These are phyloP conservation scores for Picochlorum costavermella DNA, from an alignment of 139 green algal genomes.

Conservation along the genomic window DNA sequence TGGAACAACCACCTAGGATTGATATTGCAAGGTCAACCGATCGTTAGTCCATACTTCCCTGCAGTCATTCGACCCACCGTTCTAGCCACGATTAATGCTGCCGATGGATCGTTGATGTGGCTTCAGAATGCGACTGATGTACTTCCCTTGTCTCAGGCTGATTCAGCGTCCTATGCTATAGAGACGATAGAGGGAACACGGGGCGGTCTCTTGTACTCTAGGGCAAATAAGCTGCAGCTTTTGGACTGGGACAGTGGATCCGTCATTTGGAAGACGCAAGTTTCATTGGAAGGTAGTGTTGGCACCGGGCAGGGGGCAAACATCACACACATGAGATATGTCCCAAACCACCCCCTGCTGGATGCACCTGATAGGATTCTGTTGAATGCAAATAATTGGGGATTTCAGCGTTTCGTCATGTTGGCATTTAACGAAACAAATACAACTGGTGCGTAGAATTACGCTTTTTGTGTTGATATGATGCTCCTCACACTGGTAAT, in stretches of 20 bases:
- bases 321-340: conserved; percentile 8
- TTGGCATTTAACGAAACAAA: background rate
- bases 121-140: conserved; percentile 6
- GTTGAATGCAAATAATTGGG: conserved; percentile 12
- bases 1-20: conserved; percentile 3
- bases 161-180: conserved; percentile 6
- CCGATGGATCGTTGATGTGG: background rate
- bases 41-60: conserved; percentile 10
- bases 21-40: conserved; percentile 7
- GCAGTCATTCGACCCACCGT: background rate
- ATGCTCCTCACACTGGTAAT: background rate
- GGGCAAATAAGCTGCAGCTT: background rate
- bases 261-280: background rate
- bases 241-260: conserved; percentile 3
- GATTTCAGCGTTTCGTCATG: conserved; percentile 5
- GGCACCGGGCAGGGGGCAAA: conserved; percentile 8
- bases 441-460: background rate
- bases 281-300: conserved; percentile 11
- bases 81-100: background rate
- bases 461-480: background rate
- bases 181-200: background rate
- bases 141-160: background rate
- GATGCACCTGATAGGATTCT: background rate
- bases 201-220: conserved; percentile 6
- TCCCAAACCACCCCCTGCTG: background rate